Base-by-base conservation (phyloP, 306 rosid species). In the Prosopis cineraria region DNA sequence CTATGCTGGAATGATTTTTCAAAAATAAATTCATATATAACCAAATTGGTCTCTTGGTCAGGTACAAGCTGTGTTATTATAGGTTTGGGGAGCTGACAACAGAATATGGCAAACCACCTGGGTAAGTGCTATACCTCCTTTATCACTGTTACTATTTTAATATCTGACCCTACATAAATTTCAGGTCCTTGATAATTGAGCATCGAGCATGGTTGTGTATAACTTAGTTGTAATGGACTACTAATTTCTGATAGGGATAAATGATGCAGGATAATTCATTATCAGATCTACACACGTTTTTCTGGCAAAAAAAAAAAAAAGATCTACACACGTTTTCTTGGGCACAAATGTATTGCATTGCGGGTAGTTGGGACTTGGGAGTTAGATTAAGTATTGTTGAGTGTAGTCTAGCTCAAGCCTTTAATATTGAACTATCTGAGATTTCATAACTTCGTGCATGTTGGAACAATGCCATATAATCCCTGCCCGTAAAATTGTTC, bases 1-100 rank as follows among this genome's bases (percentile, higher is more conserved):
- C 27, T 62, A 22, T 13, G n/a, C 20, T 64, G 12, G 29, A 37
- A 30, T 56, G 44, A 53, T 71, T 9, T 55, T 22, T 5, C 2
- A 2, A 24, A 31, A 63, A 6, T 27, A 8, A 10, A 6, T 7
- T 44, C 24, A 53, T 70, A 53, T 74, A n/a, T 10, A 50, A 50
- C 68, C 27, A 13, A 68, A 47, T n/a, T 19, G 24, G 64, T 56
- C 62, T 85, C 70, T 12, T 76, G 67, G 34, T 81, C 65, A 96
- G 99, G 99, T 96, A 96, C 87, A 96, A 96, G 84, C 88, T 93
- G 77, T 93, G 87, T 30, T 96, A 96, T 72, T 96, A 96, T 85
- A 93, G 99, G 70, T 96, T 96, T 79, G 99, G 99, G 74, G 99
- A 96, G 91, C 83, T 96, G 82, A 88, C 91, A 16, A 96, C 99